These are phyloP conservation scores for Monilinia fructigena DNA, from an alignment of 2,329 filamentous ascomycete genomes.

Conservation along the genomic window DNA sequence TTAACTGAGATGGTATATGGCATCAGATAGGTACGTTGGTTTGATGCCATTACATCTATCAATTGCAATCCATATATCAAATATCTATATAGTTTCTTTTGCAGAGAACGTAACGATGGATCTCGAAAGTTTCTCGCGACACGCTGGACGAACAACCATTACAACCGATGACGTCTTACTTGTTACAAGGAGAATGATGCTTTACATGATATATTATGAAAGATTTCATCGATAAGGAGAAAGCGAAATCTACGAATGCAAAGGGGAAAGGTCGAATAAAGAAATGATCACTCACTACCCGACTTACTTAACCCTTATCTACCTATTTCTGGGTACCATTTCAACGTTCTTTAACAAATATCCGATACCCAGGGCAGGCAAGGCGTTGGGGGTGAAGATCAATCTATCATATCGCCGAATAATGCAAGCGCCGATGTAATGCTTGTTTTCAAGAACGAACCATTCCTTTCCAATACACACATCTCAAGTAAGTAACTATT, in stretches of 20 bases:
- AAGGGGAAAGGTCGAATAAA: constrained; percentile 22
- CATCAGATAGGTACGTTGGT: constrained; percentile 69
- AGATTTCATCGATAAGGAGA: constrained; percentile 62
- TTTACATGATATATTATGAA: constrained; percentile 70
- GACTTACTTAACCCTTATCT: not conserved
- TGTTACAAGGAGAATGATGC: constrained; percentile 85
- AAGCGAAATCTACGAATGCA: constrained; percentile 41
- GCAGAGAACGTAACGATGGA: constrained; percentile 56
- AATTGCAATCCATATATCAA: not conserved
- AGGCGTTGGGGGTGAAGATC: not conserved
- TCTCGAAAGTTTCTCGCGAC: constrained; percentile 66
- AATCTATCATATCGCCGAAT: not conserved
- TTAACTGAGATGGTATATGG: constrained; percentile 85
- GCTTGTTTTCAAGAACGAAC: not conserved
- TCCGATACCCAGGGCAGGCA: not conserved
- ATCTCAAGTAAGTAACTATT: no score
- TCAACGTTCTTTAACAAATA: not conserved
- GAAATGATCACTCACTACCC: constrained; percentile 15
- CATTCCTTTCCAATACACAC: not conserved
- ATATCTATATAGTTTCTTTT: constrained; percentile 1
- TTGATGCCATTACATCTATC: not conserved
- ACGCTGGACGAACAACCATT: constrained; percentile 78
- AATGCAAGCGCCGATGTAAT: not conserved
- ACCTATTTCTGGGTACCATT: not conserved
- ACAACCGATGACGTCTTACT: constrained; percentile 86